Conservation (phyloP, 306 rosid genomes). For the Begonia loranthoides region DNA sequence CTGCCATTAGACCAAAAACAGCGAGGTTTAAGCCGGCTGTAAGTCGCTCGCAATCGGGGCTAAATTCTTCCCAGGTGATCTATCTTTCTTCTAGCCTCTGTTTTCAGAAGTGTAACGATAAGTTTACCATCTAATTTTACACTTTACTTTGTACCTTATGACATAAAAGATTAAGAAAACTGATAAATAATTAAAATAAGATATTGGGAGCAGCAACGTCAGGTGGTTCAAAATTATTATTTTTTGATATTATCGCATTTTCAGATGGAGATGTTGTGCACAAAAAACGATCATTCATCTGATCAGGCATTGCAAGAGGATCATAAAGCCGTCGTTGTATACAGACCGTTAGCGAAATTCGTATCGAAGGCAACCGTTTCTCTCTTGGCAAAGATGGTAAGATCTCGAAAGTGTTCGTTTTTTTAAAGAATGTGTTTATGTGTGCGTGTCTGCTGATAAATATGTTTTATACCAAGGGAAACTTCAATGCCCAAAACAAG, state of each 20-base stretch:
- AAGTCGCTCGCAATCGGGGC: constrained; percentile 22
- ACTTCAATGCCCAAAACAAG: constrained; percentile 31
- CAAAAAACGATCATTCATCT: constrained; percentile 21
- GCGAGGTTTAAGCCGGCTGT: constrained; percentile 66
- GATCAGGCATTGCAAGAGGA: constrained; percentile 25
- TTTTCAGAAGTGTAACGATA: background rate
- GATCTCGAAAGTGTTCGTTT: constrained; percentile 4
- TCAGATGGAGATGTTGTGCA: constrained; percentile 42
- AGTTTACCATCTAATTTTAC: too few species aligned
- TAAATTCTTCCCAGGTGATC: constrained; percentile 54
- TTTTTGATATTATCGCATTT: too few species aligned
- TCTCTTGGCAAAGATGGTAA: constrained; percentile 75
- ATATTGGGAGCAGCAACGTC: too few species aligned
- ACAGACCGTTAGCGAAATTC: constrained; percentile 77
- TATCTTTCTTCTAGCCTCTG: background rate
- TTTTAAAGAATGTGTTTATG: too few species aligned
- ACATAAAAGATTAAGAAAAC: too few species aligned
- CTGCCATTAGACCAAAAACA: constrained; percentile 90
- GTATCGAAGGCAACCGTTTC: constrained; percentile 77
- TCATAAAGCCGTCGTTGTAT: constrained; percentile 33
- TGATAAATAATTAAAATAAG: too few species aligned
- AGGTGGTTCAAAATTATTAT: too few species aligned
- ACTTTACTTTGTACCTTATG: too few species aligned
- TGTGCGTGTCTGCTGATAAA: too few species aligned
- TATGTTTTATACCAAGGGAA: constrained; percentile 34